Evolutionary conservation across 1,284 basidiomycete genomes (phyloP), one percentile per base, ranked within the genome.

Genomic region (Veloboletus limbatus): DNA sequence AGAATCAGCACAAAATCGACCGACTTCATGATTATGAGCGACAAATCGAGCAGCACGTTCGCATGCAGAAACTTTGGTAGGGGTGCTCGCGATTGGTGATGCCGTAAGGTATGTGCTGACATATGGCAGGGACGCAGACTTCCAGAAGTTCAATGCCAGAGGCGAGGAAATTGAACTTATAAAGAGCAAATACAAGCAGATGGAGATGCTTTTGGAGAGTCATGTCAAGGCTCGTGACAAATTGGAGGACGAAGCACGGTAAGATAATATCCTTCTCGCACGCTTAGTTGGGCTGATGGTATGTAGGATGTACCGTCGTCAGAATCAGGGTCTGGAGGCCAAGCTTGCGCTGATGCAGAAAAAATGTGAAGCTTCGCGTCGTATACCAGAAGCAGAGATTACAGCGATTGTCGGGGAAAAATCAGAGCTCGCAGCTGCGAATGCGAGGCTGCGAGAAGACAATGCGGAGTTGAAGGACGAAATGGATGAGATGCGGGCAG

Each of bases 1-100:
- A 82, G 61, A 82, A 72, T 33, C 78, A 82, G 48, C 84, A 83
- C 60, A 88, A 88, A 57, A 75, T 90, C 21, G 80, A 87, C 49
- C 74, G 84, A 8, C 64, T 89, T 37, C 69, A 74, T 49, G 85
- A 88, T 58, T 89, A 88, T 47, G 87, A 87, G 59, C 72, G 70
- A 42, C 79, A 84, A 54, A 85, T 92, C 33, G 80, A 86, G 36
- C 83, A 88, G 54, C 75, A 86, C 45, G 69, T 83, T 47, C 76
- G 78, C 48, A 77, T 86, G 61, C 82, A 88, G 56, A 74, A 76
- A 42, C 66, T 88, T 52, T 90, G 87, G 88, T 85, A 62, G 22
- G 75, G n/a, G 31, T 31, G 25, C 25, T 35, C 2, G 2, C 31
- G 5, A 27, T 11, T n/a, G 6, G 13, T 35, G 17, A 25, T 7